Evolutionary conservation across 805 yeast species (phyloP).

Genomic region (Metschnikowia dekortorum): DNA sequence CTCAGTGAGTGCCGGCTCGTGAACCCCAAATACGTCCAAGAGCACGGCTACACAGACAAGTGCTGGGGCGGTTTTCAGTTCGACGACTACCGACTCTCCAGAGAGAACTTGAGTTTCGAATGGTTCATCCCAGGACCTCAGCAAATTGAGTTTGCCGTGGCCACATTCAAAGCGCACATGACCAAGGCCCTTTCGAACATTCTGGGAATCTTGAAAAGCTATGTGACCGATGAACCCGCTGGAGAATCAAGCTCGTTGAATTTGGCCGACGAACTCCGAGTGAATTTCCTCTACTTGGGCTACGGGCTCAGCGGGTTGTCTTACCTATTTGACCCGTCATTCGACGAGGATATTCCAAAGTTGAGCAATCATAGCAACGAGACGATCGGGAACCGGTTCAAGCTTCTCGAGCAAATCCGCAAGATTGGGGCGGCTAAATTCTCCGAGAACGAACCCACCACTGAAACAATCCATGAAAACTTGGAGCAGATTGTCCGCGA

Average conservation of each 20-base stretch:
- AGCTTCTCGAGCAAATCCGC: slow-evolving; percentile 30
- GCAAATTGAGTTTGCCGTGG: slow-evolving; percentile 59
- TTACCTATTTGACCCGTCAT: slow-evolving; percentile 69
- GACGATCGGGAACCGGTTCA: slow-evolving; percentile 32
- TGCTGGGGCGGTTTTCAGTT: slow-evolving; percentile 79
- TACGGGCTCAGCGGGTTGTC: slow-evolving; percentile 68
- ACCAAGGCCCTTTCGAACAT: slow-evolving; percentile 42
- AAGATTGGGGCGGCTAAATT: slow-evolving; percentile 18
- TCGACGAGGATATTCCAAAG: slow-evolving; percentile 43
- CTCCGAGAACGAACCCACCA: slow-evolving; percentile 21
- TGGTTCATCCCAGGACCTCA: slow-evolving; percentile 71
- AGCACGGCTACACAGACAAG: slow-evolving; percentile 40
- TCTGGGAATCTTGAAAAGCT: slow-evolving; percentile 27
- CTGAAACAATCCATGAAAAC: slow-evolving; percentile 30
- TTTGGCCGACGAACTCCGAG: slow-evolving; percentile 50
- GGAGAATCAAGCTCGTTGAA: slow-evolving; percentile 20
- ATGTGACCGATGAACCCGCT: slow-evolving; percentile 10
- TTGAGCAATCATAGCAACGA: slow-evolving; percentile 27
- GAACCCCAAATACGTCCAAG: slow-evolving; percentile 39
- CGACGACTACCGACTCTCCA: slow-evolving; percentile 44
- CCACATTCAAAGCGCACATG: slow-evolving; percentile 49
- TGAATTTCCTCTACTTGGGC: slow-evolving; percentile 52
- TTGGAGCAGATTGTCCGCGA: slow-evolving; percentile 32
- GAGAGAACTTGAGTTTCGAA: slow-evolving; percentile 48
- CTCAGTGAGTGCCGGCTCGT: slow-evolving; percentile 52